Conservation (phyloP, 2,329 filamentous ascomycete species). For the Leptosphaerulina australis region DNA sequence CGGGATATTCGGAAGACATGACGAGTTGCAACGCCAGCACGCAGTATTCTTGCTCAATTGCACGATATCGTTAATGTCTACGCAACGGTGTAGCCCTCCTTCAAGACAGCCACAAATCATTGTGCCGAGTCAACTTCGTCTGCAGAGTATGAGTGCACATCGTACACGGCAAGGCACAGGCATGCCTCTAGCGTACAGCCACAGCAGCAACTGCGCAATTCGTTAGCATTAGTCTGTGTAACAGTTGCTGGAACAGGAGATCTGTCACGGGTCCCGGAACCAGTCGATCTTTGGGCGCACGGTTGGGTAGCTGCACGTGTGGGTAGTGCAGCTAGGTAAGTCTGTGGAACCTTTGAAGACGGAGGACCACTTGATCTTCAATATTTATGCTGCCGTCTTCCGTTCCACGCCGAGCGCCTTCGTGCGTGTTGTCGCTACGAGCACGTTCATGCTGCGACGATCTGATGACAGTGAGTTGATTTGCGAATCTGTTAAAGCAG, state of each 20-base stretch:
- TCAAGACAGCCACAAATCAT: not conserved
- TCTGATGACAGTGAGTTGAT: not conserved
- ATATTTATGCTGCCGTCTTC: not conserved
- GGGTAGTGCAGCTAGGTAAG: not conserved
- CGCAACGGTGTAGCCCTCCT: not conserved
- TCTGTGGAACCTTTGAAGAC: constrained; percentile 1
- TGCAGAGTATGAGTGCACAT: not conserved
- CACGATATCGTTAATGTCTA: not conserved
- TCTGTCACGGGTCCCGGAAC: not conserved
- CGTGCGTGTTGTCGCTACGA: not conserved
- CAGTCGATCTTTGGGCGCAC: not conserved
- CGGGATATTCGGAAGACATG: too few species aligned
- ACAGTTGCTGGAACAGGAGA: not conserved
- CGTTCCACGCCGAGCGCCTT: not conserved
- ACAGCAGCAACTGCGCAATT: not conserved
- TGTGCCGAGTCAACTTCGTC: not conserved
- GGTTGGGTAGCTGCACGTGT: not conserved
- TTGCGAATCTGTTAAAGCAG: too few species aligned
- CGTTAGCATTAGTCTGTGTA: not conserved
- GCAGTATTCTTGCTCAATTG: not conserved
- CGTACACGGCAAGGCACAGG: not conserved
- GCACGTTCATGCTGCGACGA: not conserved
- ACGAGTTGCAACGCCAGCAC: not conserved
- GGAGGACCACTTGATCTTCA: not conserved
- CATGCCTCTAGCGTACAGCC: not conserved